These are phyloP conservation scores for Ceratobasidium sp. DNA, from an alignment of 1,284 basidiomycete species.

Conservation along the genomic window DNA sequence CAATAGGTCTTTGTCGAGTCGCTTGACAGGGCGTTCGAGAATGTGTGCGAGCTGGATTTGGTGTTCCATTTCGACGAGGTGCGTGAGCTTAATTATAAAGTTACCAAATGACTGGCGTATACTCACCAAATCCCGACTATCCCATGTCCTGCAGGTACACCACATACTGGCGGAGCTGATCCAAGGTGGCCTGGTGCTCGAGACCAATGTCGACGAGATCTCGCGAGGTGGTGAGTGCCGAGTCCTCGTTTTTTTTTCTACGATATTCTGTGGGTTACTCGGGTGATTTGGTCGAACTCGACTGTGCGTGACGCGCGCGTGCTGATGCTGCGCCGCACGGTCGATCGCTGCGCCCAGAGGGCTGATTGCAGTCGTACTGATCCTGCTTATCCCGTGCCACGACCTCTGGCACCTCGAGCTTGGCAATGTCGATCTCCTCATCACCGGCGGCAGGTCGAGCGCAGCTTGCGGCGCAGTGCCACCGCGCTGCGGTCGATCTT, in stretches of 20 bases:
- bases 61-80: constrained; percentile 99
- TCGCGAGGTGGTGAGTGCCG: constrained; percentile 71
- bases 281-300: neutral
- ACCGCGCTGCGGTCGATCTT: constrained; percentile 42
- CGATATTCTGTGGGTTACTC: constrained; percentile 18
- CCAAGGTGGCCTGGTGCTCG: constrained; percentile 96
- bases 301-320: constrained; percentile 31
- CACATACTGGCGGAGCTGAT: constrained; percentile 95
- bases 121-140: neutral
- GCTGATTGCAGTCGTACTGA: neutral
- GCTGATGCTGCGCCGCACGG: constrained; percentile 31
- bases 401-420: constrained; percentile 30
- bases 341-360: constrained; percentile 24
- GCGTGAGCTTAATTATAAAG: constrained; percentile 49
- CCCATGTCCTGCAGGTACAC: constrained; percentile 71
- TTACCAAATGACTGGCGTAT: constrained; percentile 13
- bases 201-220: constrained; percentile 96
- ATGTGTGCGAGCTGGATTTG: constrained; percentile 98
- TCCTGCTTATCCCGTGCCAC: neutral
- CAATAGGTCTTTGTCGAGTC: constrained; percentile 95
- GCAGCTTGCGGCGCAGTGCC: constrained; percentile 45
- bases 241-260: constrained; percentile 20
- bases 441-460: constrained; percentile 5
- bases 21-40: constrained; percentile 95
- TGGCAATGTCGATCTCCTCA: constrained; percentile 27